A percentile compares a stretch with the other conserved stretches of the same genome.
Conservation (phyloP, 306 rosid species). For the Erythrophleum fordii region DNA sequence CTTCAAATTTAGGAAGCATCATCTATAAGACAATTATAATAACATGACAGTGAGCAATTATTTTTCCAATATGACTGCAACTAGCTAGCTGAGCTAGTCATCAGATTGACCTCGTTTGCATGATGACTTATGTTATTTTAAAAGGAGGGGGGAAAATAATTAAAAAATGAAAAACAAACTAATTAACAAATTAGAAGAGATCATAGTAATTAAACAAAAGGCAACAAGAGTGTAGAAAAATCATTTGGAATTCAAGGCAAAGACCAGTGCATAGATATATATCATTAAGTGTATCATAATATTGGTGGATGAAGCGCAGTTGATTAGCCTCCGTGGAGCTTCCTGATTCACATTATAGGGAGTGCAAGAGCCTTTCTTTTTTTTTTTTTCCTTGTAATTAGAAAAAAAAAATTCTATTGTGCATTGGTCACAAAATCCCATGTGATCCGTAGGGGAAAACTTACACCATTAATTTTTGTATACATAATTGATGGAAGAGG, state of each 20-base stretch:
- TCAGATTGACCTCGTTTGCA: constrained; percentile 43
- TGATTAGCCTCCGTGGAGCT: constrained; percentile 58
- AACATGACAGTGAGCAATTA: constrained; percentile 18
- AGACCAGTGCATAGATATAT: not conserved
- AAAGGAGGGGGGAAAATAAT: constrained; percentile 15
- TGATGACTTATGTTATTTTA: constrained; percentile 37
- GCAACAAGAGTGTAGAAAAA: not conserved
- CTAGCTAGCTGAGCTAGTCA: not conserved
- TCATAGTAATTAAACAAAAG: constrained; percentile 25
- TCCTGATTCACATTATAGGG: constrained; percentile 55
- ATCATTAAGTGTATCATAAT: not conserved
- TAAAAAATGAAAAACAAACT: not conserved
- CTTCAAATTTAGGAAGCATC: constrained; percentile 5
- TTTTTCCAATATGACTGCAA: constrained; percentile 47
- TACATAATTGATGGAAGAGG: constrained; percentile 13
- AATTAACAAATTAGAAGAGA: constrained; percentile 23
- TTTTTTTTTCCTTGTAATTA: not conserved
- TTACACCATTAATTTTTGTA: not conserved
- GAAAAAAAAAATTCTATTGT: not conserved
- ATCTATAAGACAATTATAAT: constrained; percentile 24
- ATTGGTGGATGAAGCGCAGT: not conserved
- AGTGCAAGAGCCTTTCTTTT: constrained; percentile 32
- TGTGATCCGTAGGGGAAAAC: constrained; percentile 18
- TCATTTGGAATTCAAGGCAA: constrained; percentile 17
- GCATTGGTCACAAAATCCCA: constrained; percentile 28